Percentiles rank a stretch among this genome's conserved stretches.
Evolutionary conservation across 768 basidiomycete genomes (phyloP).

Genomic region (Russula lepida): DNA sequence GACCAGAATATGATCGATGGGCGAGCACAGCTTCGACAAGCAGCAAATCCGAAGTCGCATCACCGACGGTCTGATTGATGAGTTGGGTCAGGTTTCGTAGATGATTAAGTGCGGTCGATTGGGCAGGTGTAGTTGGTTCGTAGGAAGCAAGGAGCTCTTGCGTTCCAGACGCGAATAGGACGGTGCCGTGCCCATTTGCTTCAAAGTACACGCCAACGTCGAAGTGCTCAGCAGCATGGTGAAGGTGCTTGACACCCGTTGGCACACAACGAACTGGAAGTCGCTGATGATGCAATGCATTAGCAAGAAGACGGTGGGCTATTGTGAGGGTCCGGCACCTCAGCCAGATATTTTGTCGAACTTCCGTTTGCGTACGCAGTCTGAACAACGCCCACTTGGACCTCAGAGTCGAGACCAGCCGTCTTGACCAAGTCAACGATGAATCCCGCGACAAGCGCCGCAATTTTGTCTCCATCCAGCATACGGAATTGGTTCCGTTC

Average conservation of each 20-base stretch:
- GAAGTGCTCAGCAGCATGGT: slow-evolving; percentile 92
- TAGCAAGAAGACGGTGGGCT: not conserved
- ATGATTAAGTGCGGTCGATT: slow-evolving; percentile 70
- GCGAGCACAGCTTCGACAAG: slow-evolving; percentile 89
- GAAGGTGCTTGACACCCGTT: slow-evolving; percentile 96
- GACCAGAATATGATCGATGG: slow-evolving; percentile 74
- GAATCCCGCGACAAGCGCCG: slow-evolving; percentile 86
- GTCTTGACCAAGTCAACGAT: slow-evolving; percentile 83
- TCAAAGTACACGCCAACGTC: slow-evolving; percentile 99
- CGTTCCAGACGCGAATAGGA: slow-evolving; percentile 80
- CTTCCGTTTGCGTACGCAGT: slow-evolving; percentile 98
- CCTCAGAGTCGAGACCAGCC: slow-evolving; percentile 65
- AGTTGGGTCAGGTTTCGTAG: slow-evolving; percentile 70
- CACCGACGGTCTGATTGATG: slow-evolving; percentile 98
- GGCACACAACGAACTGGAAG: slow-evolving; percentile 91
- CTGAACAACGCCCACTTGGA: slow-evolving; percentile 92
- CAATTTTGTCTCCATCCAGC: slow-evolving; percentile 98
- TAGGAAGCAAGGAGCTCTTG: slow-evolving; percentile 50
- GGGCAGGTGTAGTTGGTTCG: slow-evolving; percentile 73
- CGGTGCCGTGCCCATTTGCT: slow-evolving; percentile 97
- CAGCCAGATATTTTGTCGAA: slow-evolving; percentile 85
- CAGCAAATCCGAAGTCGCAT: slow-evolving; percentile 92
- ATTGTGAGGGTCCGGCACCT: slow-evolving; percentile 38
- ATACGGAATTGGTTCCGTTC: slow-evolving; percentile 72
- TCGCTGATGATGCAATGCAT: slow-evolving; percentile 40